phyloP scores from a whole-genome alignment of 345 rosid species.

The Pistacia atlantica region DNA sequence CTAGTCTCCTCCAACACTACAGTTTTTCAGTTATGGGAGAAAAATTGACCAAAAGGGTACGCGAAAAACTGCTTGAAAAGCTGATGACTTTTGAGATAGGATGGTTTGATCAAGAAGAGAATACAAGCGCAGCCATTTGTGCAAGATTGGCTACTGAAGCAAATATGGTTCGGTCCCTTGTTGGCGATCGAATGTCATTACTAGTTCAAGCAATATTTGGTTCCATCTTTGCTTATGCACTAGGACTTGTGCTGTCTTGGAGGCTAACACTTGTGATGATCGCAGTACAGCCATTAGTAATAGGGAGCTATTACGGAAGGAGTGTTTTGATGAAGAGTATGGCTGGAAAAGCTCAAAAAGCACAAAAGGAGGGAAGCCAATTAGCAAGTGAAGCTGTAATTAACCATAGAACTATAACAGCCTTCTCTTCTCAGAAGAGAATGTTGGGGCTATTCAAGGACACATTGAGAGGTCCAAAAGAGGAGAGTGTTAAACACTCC shows the following conservation, averaged over 20 bases:
- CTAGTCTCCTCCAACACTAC: conserved; percentile 61
- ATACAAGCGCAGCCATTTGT: conserved; percentile 67
- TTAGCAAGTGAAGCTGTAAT: conserved; percentile 64
- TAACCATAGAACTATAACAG: conserved; percentile 75
- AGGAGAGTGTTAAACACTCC: conserved; percentile 55
- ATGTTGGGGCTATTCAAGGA: conserved; percentile 50
- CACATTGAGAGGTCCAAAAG: conserved; percentile 57
- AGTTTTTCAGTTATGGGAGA: conserved; percentile 68
- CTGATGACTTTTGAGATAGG: conserved; percentile 64
- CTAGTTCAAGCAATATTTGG: conserved; percentile 61
- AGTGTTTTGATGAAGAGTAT: conserved; percentile 58
- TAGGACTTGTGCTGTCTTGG: conserved; percentile 58
- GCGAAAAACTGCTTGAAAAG: conserved; percentile 53
- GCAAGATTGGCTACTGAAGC: conserved; percentile 69
- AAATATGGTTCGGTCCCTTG: conserved; percentile 52
- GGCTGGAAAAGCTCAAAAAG: conserved; percentile 63
- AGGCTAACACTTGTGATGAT: conserved; percentile 60
- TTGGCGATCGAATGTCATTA: conserved; percentile 66
- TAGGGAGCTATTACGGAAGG: conserved; percentile 59
- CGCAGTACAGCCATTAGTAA: conserved; percentile 57
- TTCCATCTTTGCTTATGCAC: conserved; percentile 47
- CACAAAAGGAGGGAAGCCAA: conserved; percentile 74
- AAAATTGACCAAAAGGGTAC: conserved; percentile 58
- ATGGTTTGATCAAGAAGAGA: conserved; percentile 72
- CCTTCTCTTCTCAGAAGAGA: conserved; percentile 72